Evolutionary conservation across 306 rosid species (phyloP), one percentile per base, ranked within the genome.

Genomic region (Coriaria nepalensis): DNA sequence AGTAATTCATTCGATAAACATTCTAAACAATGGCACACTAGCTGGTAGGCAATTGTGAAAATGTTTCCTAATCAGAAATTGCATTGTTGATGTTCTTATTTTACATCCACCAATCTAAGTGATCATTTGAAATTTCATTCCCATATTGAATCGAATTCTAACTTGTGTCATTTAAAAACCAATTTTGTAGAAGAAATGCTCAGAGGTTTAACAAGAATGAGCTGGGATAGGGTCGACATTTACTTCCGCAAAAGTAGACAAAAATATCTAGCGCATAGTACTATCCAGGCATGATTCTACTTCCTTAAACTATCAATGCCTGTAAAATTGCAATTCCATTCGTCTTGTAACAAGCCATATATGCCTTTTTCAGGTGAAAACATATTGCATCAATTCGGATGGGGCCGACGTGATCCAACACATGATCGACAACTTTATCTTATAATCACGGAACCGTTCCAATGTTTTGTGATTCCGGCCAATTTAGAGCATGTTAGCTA

Each of bases 151-250:
- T 12, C 6, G 49, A 10, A 33, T 43, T 0, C 35, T 35, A 4
- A 41, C 5, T 34, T 43, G 35, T 43, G n/a, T n/a, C n/a, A n/a
- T n/a, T n/a, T 7, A 9, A 55, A 47, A 53, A 55, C 6, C 9
- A 35, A n/a, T n/a, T n/a, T 55, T 72, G 62, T 50, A 88, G 97
- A 84, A 72, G 80, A 72, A 71, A 84, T 88, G 90, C 46, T 88
- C 36, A 74, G 80, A 64, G 65, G 82, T 45, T 69, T 88, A 62
- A 76, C 82, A 33, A 64, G 67, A 13, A 37, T 88, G 77, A 71
- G 79, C 63, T 90, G 97, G 95, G 97, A 84, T 41, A 56, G 95
- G 40, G 59, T 90, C 47, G 95, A 90, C 69, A 90, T 90, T 43
- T 76, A 66, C 66, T 90, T 90, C 58, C 64, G 68, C 7, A 73